Base-by-base conservation (phyloP, 176 grass and related monocot species). In the Oryza meridionalis region DNA sequence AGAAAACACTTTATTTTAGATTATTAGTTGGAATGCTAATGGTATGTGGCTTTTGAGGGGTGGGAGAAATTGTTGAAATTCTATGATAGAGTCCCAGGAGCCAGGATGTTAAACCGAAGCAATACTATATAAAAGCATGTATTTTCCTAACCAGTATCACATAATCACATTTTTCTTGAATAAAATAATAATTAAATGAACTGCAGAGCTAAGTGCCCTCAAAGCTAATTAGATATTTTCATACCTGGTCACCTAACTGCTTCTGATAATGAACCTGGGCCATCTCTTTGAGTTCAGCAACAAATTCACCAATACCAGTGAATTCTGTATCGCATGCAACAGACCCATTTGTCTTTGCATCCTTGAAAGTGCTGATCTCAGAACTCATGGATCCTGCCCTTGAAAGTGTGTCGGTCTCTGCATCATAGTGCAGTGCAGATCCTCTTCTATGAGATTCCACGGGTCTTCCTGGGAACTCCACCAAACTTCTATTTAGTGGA, bases 261-360 rank as follows among this genome's bases (percentile, higher is more conserved):
- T 90, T 92, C 72, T 82, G 77, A 86, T 88, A 88, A 81, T 93
- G 89, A 82, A 90, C 88, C 81, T 96, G 87, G 61, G 89, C 93
- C 93, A 96, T 99, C 84, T 99, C 93, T 76, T 95, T 95, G 63
- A 94, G 86, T 88, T 92, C 93, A 32, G 91, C 89, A 47, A 92
- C 94, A 94, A 97, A 92, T 85, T 96, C 93, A 89, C 84, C 73
- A 35, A 92, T 92, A 44, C 90, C 81, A 0, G 89, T 90, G 72
- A 98, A 92, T 80, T 92, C 88, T 61, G 77, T 70, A 25, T 93
- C 89, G 29, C 80, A 78, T 74, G 85, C 86, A 65, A 16, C 71
- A 38, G 77, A 87, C 59, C 75, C 43, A 81, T 82, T 90, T 75
- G 64, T 40, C 37, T 87, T 72, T 75, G 82, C 78, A 76, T 31